A percentile compares a stretch with the other conserved stretches of the same genome.
phyloP scores from a whole-genome alignment of 768 basidiomycete genomes.

The Amanita polypyramis region DNA sequence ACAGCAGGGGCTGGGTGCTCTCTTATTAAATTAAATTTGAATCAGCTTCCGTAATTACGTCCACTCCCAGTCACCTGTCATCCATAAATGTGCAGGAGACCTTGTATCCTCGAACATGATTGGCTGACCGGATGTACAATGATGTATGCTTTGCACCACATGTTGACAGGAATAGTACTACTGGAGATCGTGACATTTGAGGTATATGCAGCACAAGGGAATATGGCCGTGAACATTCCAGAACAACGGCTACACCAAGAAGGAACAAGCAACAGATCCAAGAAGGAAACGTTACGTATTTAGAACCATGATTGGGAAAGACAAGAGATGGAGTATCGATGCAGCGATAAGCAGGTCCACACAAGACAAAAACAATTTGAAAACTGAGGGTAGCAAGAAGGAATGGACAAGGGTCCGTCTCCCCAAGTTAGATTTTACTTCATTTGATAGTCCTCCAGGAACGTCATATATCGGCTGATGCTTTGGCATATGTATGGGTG shows the following conservation, averaged over 20 bases:
- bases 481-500: slow-evolving; percentile 52
- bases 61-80: background rate
- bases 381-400: slow-evolving; percentile 2
- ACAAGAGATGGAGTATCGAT: background rate
- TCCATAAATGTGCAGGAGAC: background rate
- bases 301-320: background rate
- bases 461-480: slow-evolving; percentile 35
- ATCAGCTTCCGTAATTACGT: background rate
- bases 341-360: background rate
- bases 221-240: no score
- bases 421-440: slow-evolving; percentile 6
- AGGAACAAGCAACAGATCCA: slow-evolving; percentile 5
- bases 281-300: slow-evolving; percentile 6
- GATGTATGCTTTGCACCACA: background rate
- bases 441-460: slow-evolving; percentile 10
- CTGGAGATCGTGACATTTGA: slow-evolving; percentile 2
- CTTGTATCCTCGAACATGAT: background rate
- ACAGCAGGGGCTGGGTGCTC: background rate
- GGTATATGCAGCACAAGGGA: slow-evolving; percentile 6
- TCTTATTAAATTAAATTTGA: background rate
- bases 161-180: background rate
- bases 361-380: background rate
- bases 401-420: slow-evolving; percentile 6
- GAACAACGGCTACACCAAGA: slow-evolving; percentile 7
- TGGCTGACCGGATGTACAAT: background rate